Percentiles rank a stretch among this genome's conserved stretches.
These are phyloP conservation scores for Debaryomycetaceae sp. DNA, from an alignment of 1,139 yeast species.

Conservation along the genomic window DNA sequence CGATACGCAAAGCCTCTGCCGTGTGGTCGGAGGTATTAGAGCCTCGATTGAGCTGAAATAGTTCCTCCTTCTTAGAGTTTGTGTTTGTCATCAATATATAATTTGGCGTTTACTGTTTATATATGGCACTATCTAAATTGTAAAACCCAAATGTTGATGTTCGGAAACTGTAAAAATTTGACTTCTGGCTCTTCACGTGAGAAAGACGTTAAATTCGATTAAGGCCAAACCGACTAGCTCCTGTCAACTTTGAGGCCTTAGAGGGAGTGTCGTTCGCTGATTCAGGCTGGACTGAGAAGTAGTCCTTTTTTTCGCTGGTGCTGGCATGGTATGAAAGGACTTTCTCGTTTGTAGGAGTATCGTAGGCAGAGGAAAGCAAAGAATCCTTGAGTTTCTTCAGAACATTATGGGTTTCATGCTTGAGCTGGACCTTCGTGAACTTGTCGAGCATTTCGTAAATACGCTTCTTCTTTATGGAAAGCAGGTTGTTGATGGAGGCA, in stretches of 20 bases:
- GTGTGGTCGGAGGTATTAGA: slow-evolving; percentile 6
- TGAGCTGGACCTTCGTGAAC: slow-evolving; percentile 57
- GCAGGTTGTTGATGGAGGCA: slow-evolving; percentile 18
- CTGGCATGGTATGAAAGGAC: neutral
- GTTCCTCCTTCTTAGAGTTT: neutral
- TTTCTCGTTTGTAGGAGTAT: neutral
- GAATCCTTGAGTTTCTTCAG: slow-evolving; percentile 1
- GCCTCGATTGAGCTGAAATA: neutral
- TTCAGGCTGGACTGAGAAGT: slow-evolving; percentile 6
- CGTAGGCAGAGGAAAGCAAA: neutral
- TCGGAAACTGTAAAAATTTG: slow-evolving; percentile 2
- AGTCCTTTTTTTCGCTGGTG: slow-evolving; percentile 12
- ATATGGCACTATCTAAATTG: slow-evolving; percentile 8
- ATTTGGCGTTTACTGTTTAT: slow-evolving; percentile 5
- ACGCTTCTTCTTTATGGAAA: slow-evolving; percentile 41
- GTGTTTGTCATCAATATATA: neutral
- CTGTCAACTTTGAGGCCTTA: slow-evolving; percentile 4
- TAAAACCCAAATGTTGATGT: slow-evolving; percentile 4
- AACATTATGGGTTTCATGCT: neutral
- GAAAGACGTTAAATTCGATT: slow-evolving; percentile 4
- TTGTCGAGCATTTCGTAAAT: slow-evolving; percentile 56
- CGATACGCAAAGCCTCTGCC: slow-evolving; percentile 9
- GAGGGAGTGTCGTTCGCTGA: neutral
- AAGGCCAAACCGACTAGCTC: slow-evolving; percentile 8
- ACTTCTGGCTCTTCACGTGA: neutral